Base-by-base conservation (phyloP, 2,329 filamentous ascomycete genomes). In the Fusarium acutatum region DNA sequence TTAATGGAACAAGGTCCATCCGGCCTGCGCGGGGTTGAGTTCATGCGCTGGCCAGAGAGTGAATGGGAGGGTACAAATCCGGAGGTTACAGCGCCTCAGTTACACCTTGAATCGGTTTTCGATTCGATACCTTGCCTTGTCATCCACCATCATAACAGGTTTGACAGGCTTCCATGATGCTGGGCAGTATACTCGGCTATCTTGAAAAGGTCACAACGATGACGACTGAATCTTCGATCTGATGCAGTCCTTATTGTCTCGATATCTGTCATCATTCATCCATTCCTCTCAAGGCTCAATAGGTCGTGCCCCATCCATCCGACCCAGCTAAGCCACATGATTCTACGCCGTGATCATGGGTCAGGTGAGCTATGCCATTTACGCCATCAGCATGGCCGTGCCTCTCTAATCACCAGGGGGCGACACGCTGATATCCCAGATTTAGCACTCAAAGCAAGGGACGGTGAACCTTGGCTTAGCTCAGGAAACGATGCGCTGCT, bases 341-440 rank as follows among this genome's bases (percentile, higher is more conserved):
- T 78, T 73, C 59, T 64, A 50, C 66, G 65, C 69, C 74, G 73
- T 78, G 78, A 77, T 74, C 69, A 60, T 63, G 56, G 71, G 77
- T 79, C 78, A 79, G 75, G 73, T 79, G 78, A 78, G 74, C 74
- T 67, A 64, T 78, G 71, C 75, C 78, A 76, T 77, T 65, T 75
- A 76, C 74, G 75, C 76, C 73, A 76, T 75, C 59, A 61, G 61
- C 61, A 62, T 68, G 60, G 61, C 61, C 62, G 67, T 72, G 58
- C 56, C 69, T 74, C 75, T 64, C 72, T 64, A 62, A 73, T 73
- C 60, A 59, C 38, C 65, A 62, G 60, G 70, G 69, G 65, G 67
- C 60, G 24, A 61, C 67, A 72, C 58, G 52, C 61, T 69, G 54
- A 52, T 73, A 69, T 50, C 58, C 66, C 44, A 67, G 61, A 64